Base-by-base conservation (phyloP, 495 filamentous ascomycete genomes). In the Hamigera avellanea region DNA sequence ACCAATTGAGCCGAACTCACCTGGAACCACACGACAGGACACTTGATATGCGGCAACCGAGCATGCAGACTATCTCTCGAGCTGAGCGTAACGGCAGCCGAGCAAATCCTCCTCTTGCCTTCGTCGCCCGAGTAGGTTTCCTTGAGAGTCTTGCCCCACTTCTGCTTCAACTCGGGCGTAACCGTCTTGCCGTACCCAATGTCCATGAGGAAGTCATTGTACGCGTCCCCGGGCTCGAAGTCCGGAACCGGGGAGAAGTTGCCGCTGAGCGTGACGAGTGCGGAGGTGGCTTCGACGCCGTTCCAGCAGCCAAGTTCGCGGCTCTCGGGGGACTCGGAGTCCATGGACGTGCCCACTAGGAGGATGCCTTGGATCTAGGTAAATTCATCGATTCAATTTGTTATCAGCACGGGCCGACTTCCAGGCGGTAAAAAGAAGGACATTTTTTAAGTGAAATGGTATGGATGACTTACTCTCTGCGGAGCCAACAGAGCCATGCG, bases 1-100 rank as follows among this genome's bases (percentile, higher is more conserved):
- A n/a, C n/a, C n/a, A n/a, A n/a, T n/a, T n/a, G n/a, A n/a, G 26
- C 1, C 31, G 14, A 27, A 63, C 64, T 52, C 29, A 74, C 74
- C 47, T 82, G 77, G 38, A 81, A 43, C 77, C 76, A 83, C 31
- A 69, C 62, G 6, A 81, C 72, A 1, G 77, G 77, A 49, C 76
- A 81, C 39, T 49, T 59, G 18, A 81, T 56, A 55, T 80, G 71
- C 13, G 56, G 49, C 16, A 81, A 34, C 32, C 78, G 52, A 7
- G 60, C 40, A 26, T 71, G 55, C 34, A 83, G 53, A 12, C 76
- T 75, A 49, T 81, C 78, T 19, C 78, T 49, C 41, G 74, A 69
- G 25, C 68, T 35, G 21, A 83, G 51, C 42, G 69, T 73, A 35
- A 64, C 65, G 8, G 64, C 53, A 4, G 74, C 71, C 75, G 78